Evolutionary conservation across 2,329 filamentous ascomycete genomes (phyloP).

Genomic region (Tolypocladium nubicola): DNA sequence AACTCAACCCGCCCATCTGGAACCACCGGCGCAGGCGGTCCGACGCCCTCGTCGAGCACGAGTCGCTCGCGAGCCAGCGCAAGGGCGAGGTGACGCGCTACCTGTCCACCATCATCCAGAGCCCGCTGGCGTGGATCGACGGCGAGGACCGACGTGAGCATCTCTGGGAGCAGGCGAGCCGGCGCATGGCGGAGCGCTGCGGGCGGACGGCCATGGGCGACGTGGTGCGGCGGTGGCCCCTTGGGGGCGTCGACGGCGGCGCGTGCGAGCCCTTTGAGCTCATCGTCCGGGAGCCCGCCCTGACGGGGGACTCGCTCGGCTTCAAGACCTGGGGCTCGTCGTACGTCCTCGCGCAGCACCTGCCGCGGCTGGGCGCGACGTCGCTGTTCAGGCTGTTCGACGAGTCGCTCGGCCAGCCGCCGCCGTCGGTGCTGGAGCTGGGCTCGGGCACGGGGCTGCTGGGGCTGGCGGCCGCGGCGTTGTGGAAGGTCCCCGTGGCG

Average conservation of each 20-base stretch:
- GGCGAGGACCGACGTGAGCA: constrained; percentile 55
- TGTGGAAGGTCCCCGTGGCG: constrained; percentile 55
- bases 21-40: constrained; percentile 32
- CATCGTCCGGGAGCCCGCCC: constrained; percentile 70
- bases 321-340: constrained; percentile 95
- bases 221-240: constrained; percentile 44
- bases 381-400: constrained; percentile 35
- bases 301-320: constrained; percentile 81
- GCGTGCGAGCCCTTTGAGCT: constrained; percentile 45
- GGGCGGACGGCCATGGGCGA: constrained; percentile 57
- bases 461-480: constrained; percentile 69
- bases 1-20: constrained; percentile 60
- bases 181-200: constrained; percentile 73
- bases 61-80: constrained; percentile 27
- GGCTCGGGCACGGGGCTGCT: constrained; percentile 88
- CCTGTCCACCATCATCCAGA: constrained; percentile 59
- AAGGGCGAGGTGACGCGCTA: constrained; percentile 51
- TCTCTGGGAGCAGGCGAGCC: constrained; percentile 71
- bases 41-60: constrained; percentile 30
- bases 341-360: constrained; percentile 68
- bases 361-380: constrained; percentile 38
- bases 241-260: constrained; percentile 17
- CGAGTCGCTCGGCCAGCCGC: constrained; percentile 17
- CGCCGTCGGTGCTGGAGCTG: constrained; percentile 55
- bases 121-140: constrained; percentile 55